Evolutionary conservation across 2,329 filamentous ascomycete species (phyloP), one percentile per base, ranked within the genome.

Genomic region (Trichoderma oligosporum): DNA sequence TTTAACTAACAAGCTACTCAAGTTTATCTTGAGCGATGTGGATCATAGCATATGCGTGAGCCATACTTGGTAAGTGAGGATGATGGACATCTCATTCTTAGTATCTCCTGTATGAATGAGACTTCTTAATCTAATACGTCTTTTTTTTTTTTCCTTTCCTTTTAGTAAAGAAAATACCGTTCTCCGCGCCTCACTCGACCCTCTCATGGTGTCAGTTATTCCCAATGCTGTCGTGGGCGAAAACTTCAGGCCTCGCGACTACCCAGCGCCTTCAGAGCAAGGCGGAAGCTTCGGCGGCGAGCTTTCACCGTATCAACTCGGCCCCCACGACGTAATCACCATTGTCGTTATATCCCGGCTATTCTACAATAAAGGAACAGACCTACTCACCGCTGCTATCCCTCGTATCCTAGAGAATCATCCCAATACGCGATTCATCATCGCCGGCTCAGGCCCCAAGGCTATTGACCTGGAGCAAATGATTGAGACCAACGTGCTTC

Each of bases 21-120:
- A 99, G 71, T 99, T 99, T 68, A 93, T 85, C 0, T 72, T 99
- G 62, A 97, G 93, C 70, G 94, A 99, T 69, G 92, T 99, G 12
- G 94, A 97, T 68, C 94, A 99, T 79, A 92, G 95, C 61, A 96
- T 99, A 45, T 99, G 94, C 68, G 94, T 99, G 66, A 97, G 91
- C 73, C 92, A 99, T 77, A 99, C 94, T 36, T 97, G 93, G 91
- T 94, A 76, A 62, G 80, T 62, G 22, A 42, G 6, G 14, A 24
- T n/a, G 39, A 6, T 7, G n/a, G 7, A 36, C 9, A 0, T 14
- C 5, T 25, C 7, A 12, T 2, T 11, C n/a, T 4, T 7, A 8
- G 5, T 4, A 5, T 39, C 16, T 1, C 3, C 27, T 31, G 27
- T 6, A 31, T 9, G 8, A 49, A 12, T 29, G 2, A 4, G 9